These are phyloP conservation scores for Glycine latifolia DNA, from an alignment of 306 rosid species.

Conservation along the genomic window DNA sequence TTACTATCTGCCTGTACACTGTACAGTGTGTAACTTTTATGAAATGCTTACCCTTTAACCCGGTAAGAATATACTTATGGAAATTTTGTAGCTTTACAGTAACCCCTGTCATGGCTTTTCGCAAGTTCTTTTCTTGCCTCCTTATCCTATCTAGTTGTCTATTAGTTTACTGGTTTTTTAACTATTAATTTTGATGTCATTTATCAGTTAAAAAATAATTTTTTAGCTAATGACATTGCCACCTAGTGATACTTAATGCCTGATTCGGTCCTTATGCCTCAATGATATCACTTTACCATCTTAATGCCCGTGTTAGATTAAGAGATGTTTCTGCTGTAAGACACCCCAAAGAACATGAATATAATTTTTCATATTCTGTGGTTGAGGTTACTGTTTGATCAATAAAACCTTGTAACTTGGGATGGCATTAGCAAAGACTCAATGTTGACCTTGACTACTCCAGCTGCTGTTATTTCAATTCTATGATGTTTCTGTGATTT, in stretches of 20 bases:
- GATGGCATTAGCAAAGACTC: not conserved
- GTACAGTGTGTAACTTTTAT: not conserved
- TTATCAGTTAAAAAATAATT: not conserved
- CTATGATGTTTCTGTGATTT: slow-evolving; percentile 1
- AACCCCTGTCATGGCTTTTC: not conserved
- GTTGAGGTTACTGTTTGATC: not conserved
- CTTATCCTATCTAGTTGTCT: not conserved
- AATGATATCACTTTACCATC: not conserved
- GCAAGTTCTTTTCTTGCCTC: not conserved
- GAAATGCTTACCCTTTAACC: not conserved
- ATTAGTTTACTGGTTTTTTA: not conserved
- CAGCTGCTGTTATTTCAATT: slow-evolving; percentile 8
- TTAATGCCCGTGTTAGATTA: not conserved
- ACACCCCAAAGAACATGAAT: not conserved
- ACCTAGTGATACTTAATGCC: not conserved
- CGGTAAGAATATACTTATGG: not conserved
- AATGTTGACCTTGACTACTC: not conserved
- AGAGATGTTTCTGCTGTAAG: not conserved
- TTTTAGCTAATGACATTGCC: not conserved
- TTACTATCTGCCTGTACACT: not conserved
- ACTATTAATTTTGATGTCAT: not conserved
- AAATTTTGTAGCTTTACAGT: not conserved
- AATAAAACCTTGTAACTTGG: not conserved
- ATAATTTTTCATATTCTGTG: not conserved
- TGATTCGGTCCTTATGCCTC: slow-evolving; percentile 1